Evolutionary conservation across 176 grass and related monocot species (phyloP), one percentile per base, ranked within the genome.

Genomic region (Aegilops sharonensis): DNA sequence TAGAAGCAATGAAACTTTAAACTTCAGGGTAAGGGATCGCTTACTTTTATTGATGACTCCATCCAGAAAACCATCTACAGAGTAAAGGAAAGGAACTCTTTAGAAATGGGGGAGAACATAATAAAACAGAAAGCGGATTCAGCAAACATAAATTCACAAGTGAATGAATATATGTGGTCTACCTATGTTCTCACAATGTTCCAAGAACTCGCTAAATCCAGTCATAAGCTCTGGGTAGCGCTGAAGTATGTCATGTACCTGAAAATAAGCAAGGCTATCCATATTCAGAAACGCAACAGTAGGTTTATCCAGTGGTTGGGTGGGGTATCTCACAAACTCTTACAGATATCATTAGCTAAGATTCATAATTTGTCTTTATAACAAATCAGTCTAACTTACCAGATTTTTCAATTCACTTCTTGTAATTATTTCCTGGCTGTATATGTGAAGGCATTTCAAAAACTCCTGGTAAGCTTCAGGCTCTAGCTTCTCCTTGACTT

Each of bases 361-460:
- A 64, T 74, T 84, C 47, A 30, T 21, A 67, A 52, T 77, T 35
- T 20, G 4, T 15, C 72, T 85, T 77, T 11, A 32, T 5, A 50
- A 20, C 60, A 66, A 5, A 37, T 25, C 12, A 3, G 52, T 85
- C 9, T 54, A 69, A 13, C 86, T 93, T 69, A 95, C 93, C 88
- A 95, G 43, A 68, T 91, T 95, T 82, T 92, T 91, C 36, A 95
- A 71, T 93, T 95, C 91, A 45, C 74, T 88, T 75, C 93, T 85
- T 54, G 84, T 95, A 85, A 95, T 93, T 79, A 95, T 93, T 88
- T 93, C 93, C 72, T 93, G 84, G 82, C 91, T 95, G 77, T 95
- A 93, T 79, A 95, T 95, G 86, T 95, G 83, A 89, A 95, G 93
- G 80, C 93, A 95, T 89, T 93, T 95, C 86, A 95, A 89, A 54